Base-by-base conservation (phyloP, 2,329 filamentous ascomycete species). In the Fusarium domesticum region DNA sequence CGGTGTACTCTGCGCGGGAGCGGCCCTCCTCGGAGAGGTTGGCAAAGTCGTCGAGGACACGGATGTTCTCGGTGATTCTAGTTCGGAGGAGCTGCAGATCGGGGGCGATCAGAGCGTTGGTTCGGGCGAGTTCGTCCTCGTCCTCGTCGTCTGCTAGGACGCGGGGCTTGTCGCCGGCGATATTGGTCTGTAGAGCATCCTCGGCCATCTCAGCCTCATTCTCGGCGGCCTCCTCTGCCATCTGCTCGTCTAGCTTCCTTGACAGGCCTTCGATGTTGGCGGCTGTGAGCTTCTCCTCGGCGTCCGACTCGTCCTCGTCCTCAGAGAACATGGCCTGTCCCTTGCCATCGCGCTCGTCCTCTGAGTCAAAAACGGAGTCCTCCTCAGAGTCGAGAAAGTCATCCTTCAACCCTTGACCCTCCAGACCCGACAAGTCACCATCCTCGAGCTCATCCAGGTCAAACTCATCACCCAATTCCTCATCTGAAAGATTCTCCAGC, bases 231-330 rank as follows among this genome's bases (percentile, higher is more conserved):
- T 96, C 88, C 48, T 85, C 78, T 35, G 87, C 86, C 62, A 80
- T 74, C 63, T 93, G 75, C 60, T 80, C 75, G 64, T 98, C 92
- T 45, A 98, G 70, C 66, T 90, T 92, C 58, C 83, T 78, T 43
- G 92, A 91, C 43, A 98, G 73, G 46, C 93, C 93, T 59, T 86
- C 93, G 51, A 98, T 97, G 68, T 98, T 98, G 51, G 93, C 93
- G 2, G 91, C 91, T 39, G 89, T 98, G 56, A 98, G 78, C 65
- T 84, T 85, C 70, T 96, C 91, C 69, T 96, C 89, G 5, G 83
- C 85, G 58, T 95, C 89, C 1, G 87, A 91, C 39, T 90, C 85
- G 53, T 92, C 88, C 58, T 95, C 90, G 62, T 97, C 92, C 53
- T 97, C 93, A 0, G 93, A 97, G 75, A 95, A 98, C 75, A 96